Conservation (phyloP, 257 asterid species). For the Nicotiana tabacum region DNA sequence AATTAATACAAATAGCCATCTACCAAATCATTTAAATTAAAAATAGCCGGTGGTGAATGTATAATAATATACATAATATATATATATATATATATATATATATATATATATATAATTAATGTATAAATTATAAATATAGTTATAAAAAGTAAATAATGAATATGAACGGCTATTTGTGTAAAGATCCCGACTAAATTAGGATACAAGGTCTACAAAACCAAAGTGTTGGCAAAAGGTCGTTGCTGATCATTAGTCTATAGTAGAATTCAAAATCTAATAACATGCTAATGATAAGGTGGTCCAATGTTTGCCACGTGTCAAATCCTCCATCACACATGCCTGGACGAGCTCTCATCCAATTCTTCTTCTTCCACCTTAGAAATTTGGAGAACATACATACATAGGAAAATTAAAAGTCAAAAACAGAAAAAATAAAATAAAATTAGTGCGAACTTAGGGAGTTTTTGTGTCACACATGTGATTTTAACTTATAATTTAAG, state of each 20-base stretch:
- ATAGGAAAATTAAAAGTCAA: background rate
- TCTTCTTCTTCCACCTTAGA: constrained; percentile 6
- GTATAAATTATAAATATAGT: no score
- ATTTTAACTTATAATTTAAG: background rate
- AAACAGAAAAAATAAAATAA: background rate
- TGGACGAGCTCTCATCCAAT: constrained; percentile 15
- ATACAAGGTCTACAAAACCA: background rate
- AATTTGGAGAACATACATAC: background rate
- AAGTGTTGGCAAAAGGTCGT: background rate
- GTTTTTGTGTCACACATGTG: background rate
- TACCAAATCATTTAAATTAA: no score
- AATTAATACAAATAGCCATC: no score
- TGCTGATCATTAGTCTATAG: background rate
- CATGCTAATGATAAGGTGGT: background rate
- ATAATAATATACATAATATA: no score
- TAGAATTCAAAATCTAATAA: background rate
- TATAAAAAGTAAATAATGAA: no score
- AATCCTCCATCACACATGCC: constrained; percentile 25
- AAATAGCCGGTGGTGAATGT: no score
- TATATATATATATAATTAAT: no score
- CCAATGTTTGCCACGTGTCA: constrained; percentile 19
- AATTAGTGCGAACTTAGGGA: background rate
- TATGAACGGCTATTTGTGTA: no score
- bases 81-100: no score
- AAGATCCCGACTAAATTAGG: background rate